Conservation (phyloP, 2,329 filamentous ascomycete genomes). For the Claviceps sp. region DNA sequence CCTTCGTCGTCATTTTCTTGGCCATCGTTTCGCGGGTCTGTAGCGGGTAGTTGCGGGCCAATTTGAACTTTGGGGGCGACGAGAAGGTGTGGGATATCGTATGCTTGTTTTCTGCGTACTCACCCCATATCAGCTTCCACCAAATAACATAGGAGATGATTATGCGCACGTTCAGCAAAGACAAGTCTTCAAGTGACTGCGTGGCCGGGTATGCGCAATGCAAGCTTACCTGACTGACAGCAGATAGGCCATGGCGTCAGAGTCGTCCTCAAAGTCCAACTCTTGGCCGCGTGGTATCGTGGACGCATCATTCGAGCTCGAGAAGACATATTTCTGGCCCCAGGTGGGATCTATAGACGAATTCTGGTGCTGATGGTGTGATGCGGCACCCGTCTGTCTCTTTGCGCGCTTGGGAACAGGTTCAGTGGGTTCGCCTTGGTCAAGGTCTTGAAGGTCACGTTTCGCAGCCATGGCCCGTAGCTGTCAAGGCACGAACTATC, state of each 20-base stretch:
- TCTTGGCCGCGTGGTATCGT: conserved; percentile 38
- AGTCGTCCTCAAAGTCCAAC: conserved; percentile 52
- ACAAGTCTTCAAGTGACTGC: neutral
- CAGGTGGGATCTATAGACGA: conserved; percentile 47
- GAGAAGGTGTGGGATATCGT: conserved; percentile 56
- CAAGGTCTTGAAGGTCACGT: conserved; percentile 18
- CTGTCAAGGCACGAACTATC: neutral
- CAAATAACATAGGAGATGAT: neutral
- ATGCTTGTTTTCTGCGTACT: conserved; percentile 59
- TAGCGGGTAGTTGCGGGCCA: conserved; percentile 34
- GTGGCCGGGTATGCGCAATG: neutral
- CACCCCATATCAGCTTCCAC: conserved; percentile 34
- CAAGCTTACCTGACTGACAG: conserved; percentile 52
- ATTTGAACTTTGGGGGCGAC: conserved; percentile 44
- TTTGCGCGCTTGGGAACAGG: conserved; percentile 15
- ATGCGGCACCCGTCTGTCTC: conserved; percentile 14
- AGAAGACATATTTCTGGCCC: conserved; percentile 61
- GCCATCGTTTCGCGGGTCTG: conserved; percentile 17
- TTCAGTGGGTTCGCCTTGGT: conserved; percentile 15
- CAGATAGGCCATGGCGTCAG: conserved; percentile 57
- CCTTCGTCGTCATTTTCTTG: conserved; percentile 19
- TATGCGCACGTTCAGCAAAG: conserved; percentile 2
- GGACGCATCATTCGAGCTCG: conserved; percentile 39
- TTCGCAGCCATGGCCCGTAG: conserved; percentile 21
- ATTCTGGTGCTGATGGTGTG: conserved; percentile 28